Base-by-base conservation (phyloP, 371 early-diverging fungal genomes). In the Mucor piriformis region DNA sequence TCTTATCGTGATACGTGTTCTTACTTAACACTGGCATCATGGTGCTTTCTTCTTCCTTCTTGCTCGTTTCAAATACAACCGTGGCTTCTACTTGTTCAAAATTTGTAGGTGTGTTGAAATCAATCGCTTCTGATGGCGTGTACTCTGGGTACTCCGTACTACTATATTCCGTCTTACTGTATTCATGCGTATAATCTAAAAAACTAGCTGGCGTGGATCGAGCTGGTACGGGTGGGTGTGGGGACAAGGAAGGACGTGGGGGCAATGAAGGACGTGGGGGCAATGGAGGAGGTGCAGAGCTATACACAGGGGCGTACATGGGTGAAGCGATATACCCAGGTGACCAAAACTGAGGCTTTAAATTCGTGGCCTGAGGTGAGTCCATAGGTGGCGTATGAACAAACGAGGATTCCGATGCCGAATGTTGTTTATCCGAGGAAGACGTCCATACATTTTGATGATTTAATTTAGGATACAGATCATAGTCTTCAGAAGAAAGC, bases 31-130 rank as follows among this genome's bases (percentile, higher is more conserved):
- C 37, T 13, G 61, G 65, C 18, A 13, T 50, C n/a, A 38, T 21
- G 4, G 25, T 21, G 6, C 11, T 24, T 10, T 32, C 6, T 7
- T 46, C 43, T 48, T 62, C 63, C 16, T 49, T 40, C 13, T 61
- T 38, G 11, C 59, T 40, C 6, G 73, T 67, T 57, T 74, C 66
- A 46, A 73, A 73, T 20, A 60, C 27, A 13, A 37, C 13, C 21
- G 60, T 61, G 21, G 49, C 55, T 20, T 49, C 54, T 3, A 34
- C 34, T n/a, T 20, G 40, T 24, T 24, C 32, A 11, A 33, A 44
- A 2, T 15, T 29, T 3, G 4, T 25, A 6, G 38, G 16, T n/a
- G 18, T 16, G 16, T 47, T 27, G 15, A 66, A 61, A 42, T 66
- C 63, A 33, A 66, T 56, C 3, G 63, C 27, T 4, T 62, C 63